Conservation (phyloP, 768 basidiomycete species). For the Leccinellum albellum region DNA sequence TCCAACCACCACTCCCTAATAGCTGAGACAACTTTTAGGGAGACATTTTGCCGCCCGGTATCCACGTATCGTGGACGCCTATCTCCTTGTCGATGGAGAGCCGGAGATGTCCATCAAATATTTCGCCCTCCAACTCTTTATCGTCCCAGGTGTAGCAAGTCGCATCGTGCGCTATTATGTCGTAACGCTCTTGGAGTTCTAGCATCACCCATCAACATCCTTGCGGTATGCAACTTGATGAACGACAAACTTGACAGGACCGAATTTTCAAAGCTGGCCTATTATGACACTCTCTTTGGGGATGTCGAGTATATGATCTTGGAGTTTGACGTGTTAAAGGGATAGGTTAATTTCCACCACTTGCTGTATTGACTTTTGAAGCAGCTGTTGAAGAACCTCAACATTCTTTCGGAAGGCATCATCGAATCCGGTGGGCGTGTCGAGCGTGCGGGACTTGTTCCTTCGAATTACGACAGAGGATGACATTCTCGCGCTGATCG, state of each 20-base stretch:
- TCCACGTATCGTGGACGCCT: slow-evolving; percentile 82
- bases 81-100: slow-evolving; percentile 89
- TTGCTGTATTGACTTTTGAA: slow-evolving; percentile 88
- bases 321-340: slow-evolving; percentile 72
- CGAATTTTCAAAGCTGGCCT: slow-evolving; percentile 59
- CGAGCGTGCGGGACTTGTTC: slow-evolving; percentile 59
- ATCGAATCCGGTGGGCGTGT: slow-evolving; percentile 48
- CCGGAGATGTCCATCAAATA: slow-evolving; percentile 94
- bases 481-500: slow-evolving; percentile 71
- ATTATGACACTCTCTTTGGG: slow-evolving; percentile 67
- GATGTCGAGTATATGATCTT: slow-evolving; percentile 57
- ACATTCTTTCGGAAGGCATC: slow-evolving; percentile 56
- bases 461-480: slow-evolving; percentile 59
- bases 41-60: slow-evolving; percentile 84
- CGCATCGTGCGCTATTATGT: slow-evolving; percentile 76
- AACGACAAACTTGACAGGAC: slow-evolving; percentile 64
- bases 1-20: background rate
- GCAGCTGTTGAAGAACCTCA: slow-evolving; percentile 82
- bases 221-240: slow-evolving; percentile 64
- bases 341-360: slow-evolving; percentile 91
- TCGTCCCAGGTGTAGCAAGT: slow-evolving; percentile 78
- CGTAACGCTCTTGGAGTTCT: too few relatives aligned
- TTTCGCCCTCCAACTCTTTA: slow-evolving; percentile 89
- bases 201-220: too few relatives aligned
- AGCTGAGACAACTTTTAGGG: slow-evolving; percentile 42